Base-by-base conservation (phyloP, 257 asterid species). In the Petrea volubilis region DNA sequence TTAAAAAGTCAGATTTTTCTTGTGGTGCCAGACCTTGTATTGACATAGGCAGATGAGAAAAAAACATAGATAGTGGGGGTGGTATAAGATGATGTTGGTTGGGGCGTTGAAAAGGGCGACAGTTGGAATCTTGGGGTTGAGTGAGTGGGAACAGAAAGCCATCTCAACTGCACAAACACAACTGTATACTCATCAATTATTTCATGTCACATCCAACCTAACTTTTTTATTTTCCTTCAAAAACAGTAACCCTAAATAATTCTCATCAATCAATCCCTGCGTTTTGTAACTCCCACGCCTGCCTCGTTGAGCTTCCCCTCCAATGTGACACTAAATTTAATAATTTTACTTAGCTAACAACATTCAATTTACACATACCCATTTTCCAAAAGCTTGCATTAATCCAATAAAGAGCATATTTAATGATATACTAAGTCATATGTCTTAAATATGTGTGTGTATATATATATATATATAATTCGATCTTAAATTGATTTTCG, bases 61-160 rank as follows among this genome's bases (percentile, higher is more conserved):
- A n/a, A 74, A 36, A 71, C 63, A 71, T 40, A 24, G 2, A 51
- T 40, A 46, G 71, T 72, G 62, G 73, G 68, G 29, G n/a, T 10
- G 38, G 23, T 28, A 60, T 15, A 71, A 52, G 71, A 72, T 51
- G 8, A 43, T 67, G 75, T 67, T 68, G 68, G 21, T 67, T 43
- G 64, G 61, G 43, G 72, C 52, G 34, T 55, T 67, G 79, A 60
- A 78, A 78, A 63, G 76, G 14, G 79, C 62, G 82, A 78, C 82
- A 78, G 73, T 73, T 73, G 82, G 82, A 78, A 78, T 78, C 82
- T 78, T 68, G 75, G 28, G 79, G 17, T 23, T 68, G 64, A 73
- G 75, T 67, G 78, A 75, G 57, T 67, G 27, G 27, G 61, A 63
- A 68, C 67, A 29, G 43, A 17, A n/a, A 14, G 60, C 53, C 72